Evolutionary conservation across 805 yeast genomes (phyloP).

Genomic region (Tetrapisispora fleetii): DNA sequence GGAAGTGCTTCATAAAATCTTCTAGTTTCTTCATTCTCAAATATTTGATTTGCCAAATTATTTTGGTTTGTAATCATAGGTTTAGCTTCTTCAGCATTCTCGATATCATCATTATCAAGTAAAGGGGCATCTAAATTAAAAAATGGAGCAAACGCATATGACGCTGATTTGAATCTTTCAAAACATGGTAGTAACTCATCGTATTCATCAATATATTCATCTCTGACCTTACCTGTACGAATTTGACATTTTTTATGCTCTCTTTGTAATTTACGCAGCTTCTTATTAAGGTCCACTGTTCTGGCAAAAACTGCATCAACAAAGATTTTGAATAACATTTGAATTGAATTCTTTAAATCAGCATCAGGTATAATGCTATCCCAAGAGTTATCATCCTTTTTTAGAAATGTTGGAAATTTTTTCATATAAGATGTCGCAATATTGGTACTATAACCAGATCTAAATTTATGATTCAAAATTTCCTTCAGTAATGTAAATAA

Average conservation of each 20-base stretch:
- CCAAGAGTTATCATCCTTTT: slow-evolving; percentile 20
- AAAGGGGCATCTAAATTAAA: slow-evolving; percentile 33
- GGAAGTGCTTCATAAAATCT: slow-evolving; percentile 55
- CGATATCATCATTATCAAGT: slow-evolving; percentile 22
- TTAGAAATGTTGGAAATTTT: slow-evolving; percentile 33
- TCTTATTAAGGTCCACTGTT: slow-evolving; percentile 30
- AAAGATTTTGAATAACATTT: slow-evolving; percentile 34
- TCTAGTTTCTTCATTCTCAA: slow-evolving; percentile 61
- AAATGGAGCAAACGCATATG: slow-evolving; percentile 36
- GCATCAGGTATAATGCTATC: slow-evolving; percentile 23
- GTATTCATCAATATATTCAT: slow-evolving; percentile 31
- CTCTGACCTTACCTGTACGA: slow-evolving; percentile 50
- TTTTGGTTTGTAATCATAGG: slow-evolving; percentile 20
- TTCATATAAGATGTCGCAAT: slow-evolving; percentile 42
- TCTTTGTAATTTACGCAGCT: slow-evolving; percentile 29
- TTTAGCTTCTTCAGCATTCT: slow-evolving; percentile 17
- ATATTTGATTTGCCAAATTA: slow-evolving; percentile 27
- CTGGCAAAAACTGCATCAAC: slow-evolving; percentile 34
- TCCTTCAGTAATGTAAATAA: slow-evolving; percentile 38
- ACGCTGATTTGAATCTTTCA: slow-evolving; percentile 36
- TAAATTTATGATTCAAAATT: slow-evolving; percentile 33
- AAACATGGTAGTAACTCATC: slow-evolving; percentile 29
- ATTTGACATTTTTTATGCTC: slow-evolving; percentile 47
- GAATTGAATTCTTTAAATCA: slow-evolving; percentile 22
- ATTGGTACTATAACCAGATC: slow-evolving; percentile 27